These are phyloP conservation scores for Scheffersomyces lignosus DNA, from an alignment of 805 yeast species.

Conservation along the genomic window DNA sequence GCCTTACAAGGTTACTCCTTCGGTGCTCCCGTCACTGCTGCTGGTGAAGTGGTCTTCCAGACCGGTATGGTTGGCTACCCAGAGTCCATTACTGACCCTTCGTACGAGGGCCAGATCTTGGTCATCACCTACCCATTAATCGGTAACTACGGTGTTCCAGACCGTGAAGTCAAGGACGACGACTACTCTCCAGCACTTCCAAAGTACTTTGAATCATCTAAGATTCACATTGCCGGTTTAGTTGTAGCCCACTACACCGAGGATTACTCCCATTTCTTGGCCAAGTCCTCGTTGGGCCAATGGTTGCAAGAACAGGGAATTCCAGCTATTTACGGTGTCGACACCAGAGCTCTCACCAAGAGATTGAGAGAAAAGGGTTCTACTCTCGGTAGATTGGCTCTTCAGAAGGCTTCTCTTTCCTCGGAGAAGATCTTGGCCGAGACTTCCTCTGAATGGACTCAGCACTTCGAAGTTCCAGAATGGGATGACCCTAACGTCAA, in stretches of 20 bases:
- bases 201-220: slow-evolving; percentile 87
- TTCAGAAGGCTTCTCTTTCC: slow-evolving; percentile 46
- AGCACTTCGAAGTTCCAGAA: slow-evolving; percentile 70
- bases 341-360: slow-evolving; percentile 93
- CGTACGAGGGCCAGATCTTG: slow-evolving; percentile 95
- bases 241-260: slow-evolving; percentile 97
- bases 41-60: slow-evolving; percentile 98
- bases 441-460: slow-evolving; percentile 50
- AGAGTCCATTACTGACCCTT: slow-evolving; percentile 96
- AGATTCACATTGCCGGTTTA: slow-evolving; percentile 94
- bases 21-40: slow-evolving; percentile 85
- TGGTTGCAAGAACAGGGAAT: slow-evolving; percentile 92
- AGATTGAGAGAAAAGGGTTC: slow-evolving; percentile 90
- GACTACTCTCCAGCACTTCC: slow-evolving; percentile 77
- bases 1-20: slow-evolving; percentile 93
- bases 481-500: slow-evolving; percentile 92
- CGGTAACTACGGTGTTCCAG: slow-evolving; percentile 99
- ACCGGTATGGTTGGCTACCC: slow-evolving; percentile 99
- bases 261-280: slow-evolving; percentile 90
- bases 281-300: slow-evolving; percentile 84
- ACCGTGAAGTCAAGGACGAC: slow-evolving; percentile 65
- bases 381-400: slow-evolving; percentile 83
- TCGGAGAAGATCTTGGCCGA: slow-evolving; percentile 34
- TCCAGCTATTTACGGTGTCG: slow-evolving; percentile 98
- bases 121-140: slow-evolving; percentile 96